Conservation (phyloP, 164 flowering plant species). For the Houttuynia cordata region DNA sequence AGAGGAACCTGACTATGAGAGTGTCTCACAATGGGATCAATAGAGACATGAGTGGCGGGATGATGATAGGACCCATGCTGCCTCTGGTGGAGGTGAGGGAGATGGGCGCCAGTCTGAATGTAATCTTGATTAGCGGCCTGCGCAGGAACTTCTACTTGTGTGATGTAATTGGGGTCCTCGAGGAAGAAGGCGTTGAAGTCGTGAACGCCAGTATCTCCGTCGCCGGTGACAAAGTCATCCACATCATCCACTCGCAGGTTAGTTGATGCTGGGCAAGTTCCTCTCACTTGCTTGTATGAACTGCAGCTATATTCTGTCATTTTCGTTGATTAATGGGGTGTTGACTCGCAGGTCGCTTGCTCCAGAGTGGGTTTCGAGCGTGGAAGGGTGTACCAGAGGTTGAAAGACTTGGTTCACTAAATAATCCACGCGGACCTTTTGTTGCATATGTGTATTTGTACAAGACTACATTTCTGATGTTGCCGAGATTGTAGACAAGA, state of each 20-base stretch:
- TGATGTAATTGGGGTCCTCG: slow-evolving; percentile 32
- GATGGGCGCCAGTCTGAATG: slow-evolving; percentile 27
- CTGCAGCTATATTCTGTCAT: no score
- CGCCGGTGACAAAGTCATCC: slow-evolving; percentile 24
- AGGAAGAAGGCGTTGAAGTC: slow-evolving; percentile 46
- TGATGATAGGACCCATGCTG: slow-evolving; percentile 3
- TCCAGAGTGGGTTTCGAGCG: slow-evolving; percentile 47
- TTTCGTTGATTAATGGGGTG: no score
- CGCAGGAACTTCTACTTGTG: slow-evolving; percentile 27
- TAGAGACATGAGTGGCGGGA: slow-evolving; percentile 1
- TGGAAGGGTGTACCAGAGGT: slow-evolving; percentile 27
- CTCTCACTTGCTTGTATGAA: no score
- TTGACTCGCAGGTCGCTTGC: slow-evolving; percentile 23
- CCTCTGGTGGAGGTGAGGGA: slow-evolving; percentile 43
- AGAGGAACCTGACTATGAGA: slow-evolving; percentile 16
- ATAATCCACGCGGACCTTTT: neutral
- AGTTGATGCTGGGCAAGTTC: no score
- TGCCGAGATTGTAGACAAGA: no score
- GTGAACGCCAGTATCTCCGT: slow-evolving; percentile 25
- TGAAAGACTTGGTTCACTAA: slow-evolving; percentile 23
- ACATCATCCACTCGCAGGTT: slow-evolving; percentile 45
- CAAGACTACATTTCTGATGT: no score
- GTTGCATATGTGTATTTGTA: neutral
- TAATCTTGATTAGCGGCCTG: slow-evolving; percentile 27
- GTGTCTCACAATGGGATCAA: neutral